These are phyloP conservation scores for Xylaria longipes DNA, from an alignment of 495 filamentous ascomycete genomes.

Conservation along the genomic window DNA sequence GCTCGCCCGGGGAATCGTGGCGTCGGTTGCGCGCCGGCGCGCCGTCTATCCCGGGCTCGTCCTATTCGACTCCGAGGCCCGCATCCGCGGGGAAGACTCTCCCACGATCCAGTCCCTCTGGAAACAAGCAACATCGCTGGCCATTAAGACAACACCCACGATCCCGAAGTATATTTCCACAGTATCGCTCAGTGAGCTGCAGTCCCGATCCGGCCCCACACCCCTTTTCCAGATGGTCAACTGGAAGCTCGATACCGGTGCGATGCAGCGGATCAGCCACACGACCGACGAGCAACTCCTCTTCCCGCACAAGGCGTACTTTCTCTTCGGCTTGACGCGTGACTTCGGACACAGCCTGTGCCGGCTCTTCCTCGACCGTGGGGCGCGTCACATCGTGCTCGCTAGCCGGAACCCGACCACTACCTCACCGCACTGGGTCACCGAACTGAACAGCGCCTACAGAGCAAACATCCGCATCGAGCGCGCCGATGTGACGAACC, in stretches of 20 bases:
- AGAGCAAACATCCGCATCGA: constrained; percentile 45
- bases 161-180: neutral
- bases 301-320: constrained; percentile 57
- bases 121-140: constrained; percentile 32
- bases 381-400: constrained; percentile 61
- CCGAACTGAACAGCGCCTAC: constrained; percentile 38
- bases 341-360: constrained; percentile 65
- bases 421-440: constrained; percentile 54
- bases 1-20: constrained; percentile 36
- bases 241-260: constrained; percentile 46
- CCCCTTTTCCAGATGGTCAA: constrained; percentile 42
- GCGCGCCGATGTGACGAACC: constrained; percentile 43
- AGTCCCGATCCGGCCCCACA: constrained; percentile 2
- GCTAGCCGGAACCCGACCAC: constrained; percentile 61
- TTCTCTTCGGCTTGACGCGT: constrained; percentile 63
- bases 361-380: constrained; percentile 60
- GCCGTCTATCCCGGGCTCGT: constrained; percentile 29
- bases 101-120: constrained; percentile 26
- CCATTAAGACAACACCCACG: constrained; percentile 18
- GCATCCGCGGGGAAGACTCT: neutral
- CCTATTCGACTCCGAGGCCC: constrained; percentile 13
- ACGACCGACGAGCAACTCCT: constrained; percentile 35
- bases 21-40: constrained; percentile 33
- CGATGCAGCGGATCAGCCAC: constrained; percentile 31
- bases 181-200: constrained; percentile 25